Evolutionary conservation across 345 rosid genomes (phyloP), one percentile per base, ranked within the genome.

Genomic region (Alliaria petiolata): DNA sequence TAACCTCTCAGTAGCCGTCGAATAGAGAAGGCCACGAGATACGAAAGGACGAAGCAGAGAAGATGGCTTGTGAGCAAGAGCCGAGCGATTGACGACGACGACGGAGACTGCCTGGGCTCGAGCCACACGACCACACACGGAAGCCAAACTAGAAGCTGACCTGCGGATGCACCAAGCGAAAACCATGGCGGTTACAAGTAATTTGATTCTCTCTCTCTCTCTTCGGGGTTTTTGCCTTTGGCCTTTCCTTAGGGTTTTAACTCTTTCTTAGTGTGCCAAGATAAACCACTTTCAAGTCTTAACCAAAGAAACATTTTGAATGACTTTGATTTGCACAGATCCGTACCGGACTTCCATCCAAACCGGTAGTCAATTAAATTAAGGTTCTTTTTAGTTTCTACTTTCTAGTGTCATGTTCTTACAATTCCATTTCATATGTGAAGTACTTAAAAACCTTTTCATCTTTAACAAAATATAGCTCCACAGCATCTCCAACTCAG

Each of bases 1-100:
- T 43, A 81, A 72, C 33, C 70, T 68, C 7, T 49, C 51, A 28
- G 79, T 25, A 34, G 75, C 86, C 16, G 84, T 77, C 31, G 90
- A 83, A 76, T 66, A 86, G 43, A 40, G 34, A 34, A 62, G 31
- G 40, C 36, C 13, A 14, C 69, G 61, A 13, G 77, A 69, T 36
- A 71, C 52, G 53, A 83, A 74, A 19, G 67, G 70, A 51, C 50
- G 62, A 16, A 68, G 58, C 61, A 42, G 66, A 64, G 49, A 69
- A 64, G 49, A 69, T 15, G 66, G 62, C 7, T 34, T 69, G 33
- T 14, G 60, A 56, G 22, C 70, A 56, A 69, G 75, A 55, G 50
- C 63, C 38, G 74, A 15, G 34, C 66, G 81, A 43, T 67, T 79
- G 4, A 78, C 38, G n/a, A 85, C n/a, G n/a, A n/a, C 74, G 17